A percentile compares a stretch with the other conserved stretches of the same genome.
These are phyloP conservation scores for Alliaria petiolata DNA, from an alignment of 345 rosid species.

Conservation along the genomic window DNA sequence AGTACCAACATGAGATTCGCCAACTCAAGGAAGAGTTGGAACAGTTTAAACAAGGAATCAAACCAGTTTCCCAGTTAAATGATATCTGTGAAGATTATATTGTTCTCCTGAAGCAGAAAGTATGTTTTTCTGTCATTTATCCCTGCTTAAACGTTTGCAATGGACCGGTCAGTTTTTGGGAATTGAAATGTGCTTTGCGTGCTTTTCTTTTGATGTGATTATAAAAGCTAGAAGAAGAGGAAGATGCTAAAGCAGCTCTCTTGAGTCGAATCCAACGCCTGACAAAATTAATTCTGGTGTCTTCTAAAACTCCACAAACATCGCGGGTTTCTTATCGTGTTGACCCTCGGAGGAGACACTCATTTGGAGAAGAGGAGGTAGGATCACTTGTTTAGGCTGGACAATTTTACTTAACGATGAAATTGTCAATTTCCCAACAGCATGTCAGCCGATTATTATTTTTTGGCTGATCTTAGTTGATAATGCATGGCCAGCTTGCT, in stretches of 20 bases:
- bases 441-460: neutral
- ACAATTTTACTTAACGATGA: neutral
- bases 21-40: conserved; percentile 86
- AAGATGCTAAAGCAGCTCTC: conserved; percentile 94
- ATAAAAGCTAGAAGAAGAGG: conserved; percentile 87
- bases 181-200: conserved; percentile 17
- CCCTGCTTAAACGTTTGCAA: conserved; percentile 1
- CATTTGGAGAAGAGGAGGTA: conserved; percentile 99
- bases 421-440: neutral
- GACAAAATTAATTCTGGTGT: conserved; percentile 89
- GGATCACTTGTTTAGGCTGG: conserved; percentile 2
- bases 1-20: conserved; percentile 92
- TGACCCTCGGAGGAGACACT: conserved; percentile 90
- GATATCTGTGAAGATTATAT: conserved; percentile 67
- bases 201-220: conserved; percentile 21
- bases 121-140: conserved; percentile 31
- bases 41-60: conserved; percentile 75
- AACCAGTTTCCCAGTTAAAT: conserved; percentile 68
- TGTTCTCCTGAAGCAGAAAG: conserved; percentile 86
- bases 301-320: conserved; percentile 79
- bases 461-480: conserved; percentile 32
- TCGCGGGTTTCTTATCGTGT: conserved; percentile 59
- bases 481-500: conserved; percentile 66
- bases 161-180: neutral
- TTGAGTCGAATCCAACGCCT: conserved; percentile 87